Conservation (phyloP, 1,139 yeast species). For the Pichia kudriavzevii region DNA sequence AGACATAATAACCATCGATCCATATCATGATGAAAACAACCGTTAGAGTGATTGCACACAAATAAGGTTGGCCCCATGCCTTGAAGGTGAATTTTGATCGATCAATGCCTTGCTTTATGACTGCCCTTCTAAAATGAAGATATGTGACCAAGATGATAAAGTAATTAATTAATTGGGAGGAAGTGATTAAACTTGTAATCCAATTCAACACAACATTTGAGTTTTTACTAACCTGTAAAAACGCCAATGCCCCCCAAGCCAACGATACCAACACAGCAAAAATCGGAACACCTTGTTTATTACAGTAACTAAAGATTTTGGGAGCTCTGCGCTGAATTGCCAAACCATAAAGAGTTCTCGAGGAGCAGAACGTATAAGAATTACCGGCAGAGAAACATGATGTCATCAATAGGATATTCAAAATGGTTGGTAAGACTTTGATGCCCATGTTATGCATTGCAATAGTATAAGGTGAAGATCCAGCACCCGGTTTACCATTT, state of each 20-base stretch:
- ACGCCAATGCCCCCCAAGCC: conserved; percentile 37
- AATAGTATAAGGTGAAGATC: conserved; percentile 56
- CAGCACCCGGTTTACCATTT: conserved; percentile 49
- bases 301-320: conserved; percentile 38
- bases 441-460: conserved; percentile 51
- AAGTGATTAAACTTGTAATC: conserved; percentile 71
- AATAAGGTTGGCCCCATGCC: conserved; percentile 52
- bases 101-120: conserved; percentile 48
- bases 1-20: conserved; percentile 60
- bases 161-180: conserved; percentile 71
- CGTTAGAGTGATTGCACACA: conserved; percentile 35
- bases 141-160: conserved; percentile 58
- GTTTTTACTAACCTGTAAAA: conserved; percentile 52
- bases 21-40: conserved; percentile 53
- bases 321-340: conserved; percentile 52
- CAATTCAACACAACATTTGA: conserved; percentile 65
- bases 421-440: conserved; percentile 51
- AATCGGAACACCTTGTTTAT: conserved; percentile 38
- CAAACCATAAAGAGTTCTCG: conserved; percentile 51
- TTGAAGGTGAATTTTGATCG: conserved; percentile 48
- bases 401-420: conserved; percentile 53
- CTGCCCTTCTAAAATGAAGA: conserved; percentile 55
- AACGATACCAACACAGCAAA: conserved; percentile 28
- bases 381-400: conserved; percentile 70
- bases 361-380: conserved; percentile 62